These are phyloP conservation scores for Starmerella apicola DNA, from an alignment of 805 yeast genomes.

Conservation along the genomic window DNA sequence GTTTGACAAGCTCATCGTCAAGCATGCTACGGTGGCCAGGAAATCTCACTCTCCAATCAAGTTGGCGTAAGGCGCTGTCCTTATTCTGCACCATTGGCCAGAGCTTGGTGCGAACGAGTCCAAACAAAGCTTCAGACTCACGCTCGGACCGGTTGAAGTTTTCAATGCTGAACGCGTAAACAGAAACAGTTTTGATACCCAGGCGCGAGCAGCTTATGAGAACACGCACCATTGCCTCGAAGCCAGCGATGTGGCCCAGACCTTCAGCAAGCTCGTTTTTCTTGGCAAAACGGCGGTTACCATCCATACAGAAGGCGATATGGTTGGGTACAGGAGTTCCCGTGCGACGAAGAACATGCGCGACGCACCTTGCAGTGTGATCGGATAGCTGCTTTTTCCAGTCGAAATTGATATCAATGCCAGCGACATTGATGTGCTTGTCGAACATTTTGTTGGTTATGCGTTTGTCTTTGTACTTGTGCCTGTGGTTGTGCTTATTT, in stretches of 20 bases:
- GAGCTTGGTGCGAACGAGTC: conserved; percentile 24
- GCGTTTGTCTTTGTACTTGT: too few species aligned
- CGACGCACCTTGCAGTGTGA: conserved; percentile 1
- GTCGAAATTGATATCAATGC: conserved; percentile 1
- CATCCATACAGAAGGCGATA: conserved; percentile 93
- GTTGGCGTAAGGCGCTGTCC: conserved; percentile 25
- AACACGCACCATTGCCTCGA: conserved; percentile 54
- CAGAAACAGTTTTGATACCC: conserved; percentile 74
- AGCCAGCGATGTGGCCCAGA: conserved; percentile 88
- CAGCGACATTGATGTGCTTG: background rate
- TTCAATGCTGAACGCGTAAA: conserved; percentile 91
- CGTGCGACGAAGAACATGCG: background rate
- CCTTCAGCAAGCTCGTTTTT: conserved; percentile 52
- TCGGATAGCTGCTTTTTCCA: background rate
- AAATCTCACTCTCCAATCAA: conserved; percentile 61
- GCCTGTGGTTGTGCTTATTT: too few species aligned
- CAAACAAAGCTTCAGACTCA: conserved; percentile 55
- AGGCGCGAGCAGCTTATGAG: conserved; percentile 65
- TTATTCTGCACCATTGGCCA: conserved; percentile 20
- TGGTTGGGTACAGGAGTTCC: conserved; percentile 64
- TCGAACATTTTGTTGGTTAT: too few species aligned
- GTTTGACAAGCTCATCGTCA: conserved; percentile 55
- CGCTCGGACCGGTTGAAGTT: conserved; percentile 73
- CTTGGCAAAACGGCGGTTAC: conserved; percentile 81
- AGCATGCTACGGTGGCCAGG: conserved; percentile 63